Conservation (phyloP, 208 protist species). For the Leishmania aethiopica region DNA sequence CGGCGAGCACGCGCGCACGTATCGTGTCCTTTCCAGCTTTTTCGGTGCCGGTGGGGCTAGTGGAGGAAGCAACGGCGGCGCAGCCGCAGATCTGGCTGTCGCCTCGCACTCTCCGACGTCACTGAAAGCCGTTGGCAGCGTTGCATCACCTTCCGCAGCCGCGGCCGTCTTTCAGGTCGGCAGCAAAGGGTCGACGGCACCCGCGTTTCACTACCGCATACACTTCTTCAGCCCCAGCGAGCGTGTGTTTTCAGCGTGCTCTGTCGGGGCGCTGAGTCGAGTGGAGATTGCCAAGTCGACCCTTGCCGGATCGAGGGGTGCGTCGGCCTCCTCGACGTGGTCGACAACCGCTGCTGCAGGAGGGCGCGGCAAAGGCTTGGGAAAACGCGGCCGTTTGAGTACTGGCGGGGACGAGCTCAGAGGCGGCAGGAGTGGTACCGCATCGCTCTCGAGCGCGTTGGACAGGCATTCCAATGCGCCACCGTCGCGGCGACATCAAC, state of each 20-base stretch:
- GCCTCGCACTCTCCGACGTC: neutral
- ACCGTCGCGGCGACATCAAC: conserved; percentile 16
- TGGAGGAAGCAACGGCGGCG: neutral
- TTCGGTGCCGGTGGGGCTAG: neutral
- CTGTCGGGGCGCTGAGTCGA: conserved; percentile 65
- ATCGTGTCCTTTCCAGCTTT: conserved; percentile 15
- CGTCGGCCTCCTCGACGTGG: conserved; percentile 1
- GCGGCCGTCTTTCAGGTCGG: conserved; percentile 17
- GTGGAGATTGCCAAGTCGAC: conserved; percentile 66
- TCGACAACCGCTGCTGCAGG: conserved; percentile 10
- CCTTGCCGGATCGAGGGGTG: conserved; percentile 12
- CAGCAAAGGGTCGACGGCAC: conserved; percentile 24
- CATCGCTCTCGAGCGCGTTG: conserved; percentile 8
- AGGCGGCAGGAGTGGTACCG: neutral
- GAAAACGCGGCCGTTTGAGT: conserved; percentile 9
- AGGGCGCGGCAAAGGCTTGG: conserved; percentile 5
- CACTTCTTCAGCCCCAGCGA: conserved; percentile 72
- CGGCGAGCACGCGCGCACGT: conserved; percentile 12
- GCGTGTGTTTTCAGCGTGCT: conserved; percentile 77
- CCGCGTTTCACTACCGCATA: conserved; percentile 65
- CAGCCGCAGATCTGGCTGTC: neutral
- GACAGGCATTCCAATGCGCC: conserved; percentile 17
- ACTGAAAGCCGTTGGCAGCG: neutral
- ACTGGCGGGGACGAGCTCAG: neutral
- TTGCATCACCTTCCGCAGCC: neutral